Conservation (phyloP, 305 asterid species). For the Plantago rigida region DNA sequence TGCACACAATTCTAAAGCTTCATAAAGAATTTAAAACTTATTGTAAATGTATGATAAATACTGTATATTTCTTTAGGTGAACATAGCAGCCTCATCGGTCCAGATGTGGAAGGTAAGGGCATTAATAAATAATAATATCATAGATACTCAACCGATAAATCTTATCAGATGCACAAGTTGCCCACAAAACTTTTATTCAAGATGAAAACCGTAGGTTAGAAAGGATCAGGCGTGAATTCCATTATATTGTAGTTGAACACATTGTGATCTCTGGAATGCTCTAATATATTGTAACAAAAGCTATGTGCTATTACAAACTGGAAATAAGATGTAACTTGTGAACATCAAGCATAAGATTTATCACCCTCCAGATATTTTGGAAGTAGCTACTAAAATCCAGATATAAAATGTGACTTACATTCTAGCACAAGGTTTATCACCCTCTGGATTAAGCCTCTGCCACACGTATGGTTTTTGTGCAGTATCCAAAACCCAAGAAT, state of each 20-base stretch:
- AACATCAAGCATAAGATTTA: constrained; percentile 69
- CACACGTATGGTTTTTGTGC: constrained; percentile 94
- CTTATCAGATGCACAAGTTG: constrained; percentile 4
- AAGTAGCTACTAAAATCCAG: constrained; percentile 4
- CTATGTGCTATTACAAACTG: constrained; percentile 1
- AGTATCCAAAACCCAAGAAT: constrained; percentile 97
- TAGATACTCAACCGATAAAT: background rate
- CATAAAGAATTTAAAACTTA: background rate
- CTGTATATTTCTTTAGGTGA: background rate
- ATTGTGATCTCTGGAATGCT: constrained; percentile 10
- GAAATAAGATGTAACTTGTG: constrained; percentile 46
- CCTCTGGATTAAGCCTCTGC: constrained; percentile 94
- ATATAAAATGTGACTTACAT: constrained; percentile 52
- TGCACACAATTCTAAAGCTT: background rate
- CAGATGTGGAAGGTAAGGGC: constrained; percentile 1
- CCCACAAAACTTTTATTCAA: background rate
- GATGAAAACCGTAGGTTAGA: constrained; percentile 17
- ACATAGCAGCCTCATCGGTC: background rate
- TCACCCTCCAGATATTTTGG: constrained; percentile 60
- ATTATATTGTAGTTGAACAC: no score
- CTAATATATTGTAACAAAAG: constrained; percentile 33
- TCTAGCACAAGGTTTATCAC: constrained; percentile 91
- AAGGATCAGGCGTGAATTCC: background rate
- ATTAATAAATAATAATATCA: constrained; percentile 5
- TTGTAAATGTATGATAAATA: background rate